These are phyloP conservation scores for Cladosporium velox DNA, from an alignment of 2,329 filamentous ascomycete genomes.

Conservation along the genomic window DNA sequence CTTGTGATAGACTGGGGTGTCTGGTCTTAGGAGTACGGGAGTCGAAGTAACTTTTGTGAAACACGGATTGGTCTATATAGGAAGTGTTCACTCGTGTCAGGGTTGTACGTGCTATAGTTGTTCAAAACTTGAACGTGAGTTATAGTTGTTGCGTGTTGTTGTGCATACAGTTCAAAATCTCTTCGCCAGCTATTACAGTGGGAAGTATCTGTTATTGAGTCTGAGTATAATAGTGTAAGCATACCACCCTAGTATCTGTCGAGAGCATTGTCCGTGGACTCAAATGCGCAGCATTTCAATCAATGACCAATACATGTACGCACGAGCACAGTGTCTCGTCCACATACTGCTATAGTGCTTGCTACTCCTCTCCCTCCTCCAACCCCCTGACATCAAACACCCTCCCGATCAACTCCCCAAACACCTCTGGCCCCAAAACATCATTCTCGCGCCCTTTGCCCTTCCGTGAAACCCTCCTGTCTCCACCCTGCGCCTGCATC, in stretches of 20 bases:
- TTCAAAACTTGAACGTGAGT: background rate
- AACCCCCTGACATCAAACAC: slow-evolving; percentile 49
- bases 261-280: background rate
- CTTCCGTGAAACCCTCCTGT: slow-evolving; percentile 46
- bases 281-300: too few relatives aligned
- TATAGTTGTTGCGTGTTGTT: background rate
- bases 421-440: slow-evolving; percentile 66
- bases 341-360: background rate
- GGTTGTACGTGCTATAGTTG: background rate
- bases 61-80: background rate
- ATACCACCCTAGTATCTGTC: background rate
- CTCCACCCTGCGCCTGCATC: slow-evolving; percentile 40
- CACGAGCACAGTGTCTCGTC: background rate
- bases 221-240: background rate
- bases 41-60: background rate
- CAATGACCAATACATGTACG: background rate
- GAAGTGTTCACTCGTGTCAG: too few relatives aligned
- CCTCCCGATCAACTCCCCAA: slow-evolving; percentile 62
- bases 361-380: slow-evolving; percentile 7
- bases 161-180: background rate
- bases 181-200: too few relatives aligned
- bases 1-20: background rate
- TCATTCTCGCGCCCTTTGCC: slow-evolving; percentile 64
- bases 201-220: too few relatives aligned
- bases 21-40: background rate